phyloP scores from a whole-genome alignment of 257 asterid species.

The Scutellaria baicalensis region DNA sequence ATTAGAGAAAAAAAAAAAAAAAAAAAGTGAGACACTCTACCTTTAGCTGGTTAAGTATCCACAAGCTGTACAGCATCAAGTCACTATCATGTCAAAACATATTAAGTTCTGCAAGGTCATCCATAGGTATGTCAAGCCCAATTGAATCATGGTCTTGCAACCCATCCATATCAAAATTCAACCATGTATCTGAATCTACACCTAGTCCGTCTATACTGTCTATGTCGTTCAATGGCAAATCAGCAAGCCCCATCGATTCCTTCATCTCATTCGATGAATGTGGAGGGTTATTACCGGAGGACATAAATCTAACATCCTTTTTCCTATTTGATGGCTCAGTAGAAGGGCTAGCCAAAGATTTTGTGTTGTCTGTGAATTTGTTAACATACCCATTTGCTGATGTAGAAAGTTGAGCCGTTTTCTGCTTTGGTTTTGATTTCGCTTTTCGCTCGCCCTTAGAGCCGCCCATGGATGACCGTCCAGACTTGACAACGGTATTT shows the following conservation, averaged over 20 bases:
- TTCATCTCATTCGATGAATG: slow-evolving; percentile 31
- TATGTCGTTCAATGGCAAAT: slow-evolving; percentile 42
- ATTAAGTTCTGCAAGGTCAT: slow-evolving; percentile 66
- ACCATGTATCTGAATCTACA: slow-evolving; percentile 67
- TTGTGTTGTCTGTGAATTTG: slow-evolving; percentile 35
- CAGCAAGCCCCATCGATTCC: slow-evolving; percentile 30
- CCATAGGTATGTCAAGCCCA: slow-evolving; percentile 92
- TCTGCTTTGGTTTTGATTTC: slow-evolving; percentile 74
- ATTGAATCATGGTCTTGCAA: slow-evolving; percentile 56
- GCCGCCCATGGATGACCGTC: slow-evolving; percentile 55
- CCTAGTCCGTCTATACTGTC: slow-evolving; percentile 63
- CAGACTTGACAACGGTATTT: slow-evolving; percentile 35
- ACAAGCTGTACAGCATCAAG: slow-evolving; percentile 48
- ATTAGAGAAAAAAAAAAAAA: background rate
- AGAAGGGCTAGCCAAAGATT: slow-evolving; percentile 33
- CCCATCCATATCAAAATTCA: slow-evolving; percentile 69
- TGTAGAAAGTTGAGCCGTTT: slow-evolving; percentile 77
- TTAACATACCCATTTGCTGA: slow-evolving; percentile 48
- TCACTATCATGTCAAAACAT: slow-evolving; percentile 46
- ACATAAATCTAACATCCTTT: slow-evolving; percentile 46
- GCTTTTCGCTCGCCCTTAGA: slow-evolving; percentile 80
- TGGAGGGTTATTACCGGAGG: slow-evolving; percentile 33
- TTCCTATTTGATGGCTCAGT: slow-evolving; percentile 42
- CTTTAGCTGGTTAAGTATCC: slow-evolving; percentile 27
- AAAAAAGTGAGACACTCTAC: background rate